These are phyloP conservation scores for Rutstroemia sp. DNA, from an alignment of 2,329 filamentous ascomycete genomes.

Conservation along the genomic window DNA sequence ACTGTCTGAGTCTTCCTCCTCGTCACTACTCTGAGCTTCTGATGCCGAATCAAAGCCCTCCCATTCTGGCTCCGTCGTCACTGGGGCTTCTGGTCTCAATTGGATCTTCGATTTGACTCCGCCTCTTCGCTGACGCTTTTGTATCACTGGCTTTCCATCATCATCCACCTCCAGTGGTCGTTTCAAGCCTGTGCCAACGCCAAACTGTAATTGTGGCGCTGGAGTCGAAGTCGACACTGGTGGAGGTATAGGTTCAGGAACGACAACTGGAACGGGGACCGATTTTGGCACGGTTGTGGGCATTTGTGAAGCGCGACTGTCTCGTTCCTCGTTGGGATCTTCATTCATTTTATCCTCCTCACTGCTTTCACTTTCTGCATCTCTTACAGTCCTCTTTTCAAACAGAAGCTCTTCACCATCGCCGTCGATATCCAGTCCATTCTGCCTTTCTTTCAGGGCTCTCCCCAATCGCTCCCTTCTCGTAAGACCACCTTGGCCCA, in stretches of 20 bases:
- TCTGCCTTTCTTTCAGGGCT: slow-evolving; percentile 45
- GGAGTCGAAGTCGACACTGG: not conserved
- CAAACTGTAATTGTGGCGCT: slow-evolving; percentile 8
- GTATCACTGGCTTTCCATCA: slow-evolving; percentile 68
- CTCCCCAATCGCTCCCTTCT: slow-evolving; percentile 62
- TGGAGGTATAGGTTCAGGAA: slow-evolving; percentile 12
- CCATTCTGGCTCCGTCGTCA: slow-evolving; percentile 46
- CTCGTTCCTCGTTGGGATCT: not conserved
- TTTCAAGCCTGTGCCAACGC: slow-evolving; percentile 73
- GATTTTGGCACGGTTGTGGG: not conserved
- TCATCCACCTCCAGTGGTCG: slow-evolving; percentile 75
- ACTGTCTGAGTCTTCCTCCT: slow-evolving; percentile 28
- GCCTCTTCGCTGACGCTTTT: slow-evolving; percentile 70
- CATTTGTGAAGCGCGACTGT: not conserved
- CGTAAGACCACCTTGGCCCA: slow-evolving; percentile 66
- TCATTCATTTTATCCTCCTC: slow-evolving; percentile 17
- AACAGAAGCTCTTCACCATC: slow-evolving; percentile 47
- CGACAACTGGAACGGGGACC: not conserved
- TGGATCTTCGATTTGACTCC: slow-evolving; percentile 50
- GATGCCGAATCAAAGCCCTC: slow-evolving; percentile 51
- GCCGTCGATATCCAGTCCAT: slow-evolving; percentile 18
- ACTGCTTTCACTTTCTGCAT: slow-evolving; percentile 29
- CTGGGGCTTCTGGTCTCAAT: slow-evolving; percentile 36
- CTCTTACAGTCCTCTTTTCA: slow-evolving; percentile 30
- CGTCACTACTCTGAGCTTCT: slow-evolving; percentile 31